Evolutionary conservation across 495 filamentous ascomycete species (phyloP), one percentile per base, ranked within the genome.

Genomic region (Penicillium bovifimosum): DNA sequence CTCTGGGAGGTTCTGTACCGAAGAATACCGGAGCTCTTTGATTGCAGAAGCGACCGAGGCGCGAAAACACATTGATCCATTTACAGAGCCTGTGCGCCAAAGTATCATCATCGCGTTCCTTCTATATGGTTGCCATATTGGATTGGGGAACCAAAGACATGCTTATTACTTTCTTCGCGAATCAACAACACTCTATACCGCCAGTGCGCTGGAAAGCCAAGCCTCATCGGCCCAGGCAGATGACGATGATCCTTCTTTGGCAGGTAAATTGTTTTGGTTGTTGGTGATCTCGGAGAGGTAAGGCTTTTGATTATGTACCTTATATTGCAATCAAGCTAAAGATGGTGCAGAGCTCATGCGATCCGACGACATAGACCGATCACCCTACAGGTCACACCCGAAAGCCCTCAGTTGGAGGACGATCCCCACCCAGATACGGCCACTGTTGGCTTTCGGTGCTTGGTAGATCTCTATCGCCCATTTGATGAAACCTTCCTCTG

Each of bases 161-260:
- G 85, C 86, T 0, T 90, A 86, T 82, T 86, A 84, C 59, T 79
- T 86, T 67, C 72, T 88, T 5, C 80, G 85, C 16, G 84, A 88
- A 66, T 84, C 84, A 4, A 86, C 83, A 2, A 88, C 86, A 6
- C 61, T 87, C 24, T 66, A 67, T 33, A 66, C 69, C 0, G 58
- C 76, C 14, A 74, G 67, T 8, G 70, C 76, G 52, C 68, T 75
- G n/a, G 68, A 74, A 20, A 53, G 33, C 36, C 55, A 46, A 36
- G 26, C 24, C 35, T 40, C 47, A 16, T 42, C 34, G 8, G 45
- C 34, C 3, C 34, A 70, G 71, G 48, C 48, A 55, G 43, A 62
- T 52, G n/a, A 70, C 63, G 57, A 64, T 48, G 17, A 58, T 24
- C 32, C 38, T 24, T 44, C 46, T 7, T 20, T 29, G 24, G 24